Evolutionary conservation across 169 alveolate genomes (phyloP).

Genomic region (Eimeria brunetti): DNA sequence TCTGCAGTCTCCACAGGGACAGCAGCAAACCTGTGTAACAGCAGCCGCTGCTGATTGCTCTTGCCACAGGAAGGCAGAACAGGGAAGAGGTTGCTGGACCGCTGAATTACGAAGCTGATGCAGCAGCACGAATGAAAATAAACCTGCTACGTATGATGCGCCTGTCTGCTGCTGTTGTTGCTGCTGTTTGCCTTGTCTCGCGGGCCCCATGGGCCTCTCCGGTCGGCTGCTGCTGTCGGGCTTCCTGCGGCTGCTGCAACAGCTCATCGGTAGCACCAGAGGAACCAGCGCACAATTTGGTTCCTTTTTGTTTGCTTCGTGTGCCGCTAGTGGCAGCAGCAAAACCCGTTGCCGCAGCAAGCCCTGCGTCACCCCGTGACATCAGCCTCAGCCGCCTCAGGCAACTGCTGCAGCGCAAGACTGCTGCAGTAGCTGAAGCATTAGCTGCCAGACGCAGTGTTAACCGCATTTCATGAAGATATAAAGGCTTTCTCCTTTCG

Average conservation of each 20-base stretch:
- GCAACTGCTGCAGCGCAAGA: background rate
- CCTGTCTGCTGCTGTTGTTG: conserved; percentile 17
- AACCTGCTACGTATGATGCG: conserved; percentile 2
- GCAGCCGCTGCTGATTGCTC: background rate
- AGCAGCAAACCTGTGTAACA: background rate
- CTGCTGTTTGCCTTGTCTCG: conserved; percentile 35
- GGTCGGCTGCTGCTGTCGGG: conserved; percentile 1
- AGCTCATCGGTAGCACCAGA: background rate
- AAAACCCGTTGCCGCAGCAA: background rate
- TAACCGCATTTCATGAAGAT: background rate
- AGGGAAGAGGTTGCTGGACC: background rate
- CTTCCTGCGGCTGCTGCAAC: background rate
- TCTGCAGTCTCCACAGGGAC: background rate
- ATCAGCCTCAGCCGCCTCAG: background rate
- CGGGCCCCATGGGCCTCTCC: conserved; percentile 40
- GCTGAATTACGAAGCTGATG: background rate
- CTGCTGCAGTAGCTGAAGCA: background rate
- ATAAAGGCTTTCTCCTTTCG: background rate
- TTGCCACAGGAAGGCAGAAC: background rate
- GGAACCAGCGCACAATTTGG: background rate
- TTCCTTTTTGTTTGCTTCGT: background rate
- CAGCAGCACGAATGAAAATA: conserved; percentile 8
- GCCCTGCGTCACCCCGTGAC: background rate
- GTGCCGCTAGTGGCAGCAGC: background rate
- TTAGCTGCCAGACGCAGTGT: background rate